Conservation (phyloP, 805 yeast genomes). For the Candida ficus region DNA sequence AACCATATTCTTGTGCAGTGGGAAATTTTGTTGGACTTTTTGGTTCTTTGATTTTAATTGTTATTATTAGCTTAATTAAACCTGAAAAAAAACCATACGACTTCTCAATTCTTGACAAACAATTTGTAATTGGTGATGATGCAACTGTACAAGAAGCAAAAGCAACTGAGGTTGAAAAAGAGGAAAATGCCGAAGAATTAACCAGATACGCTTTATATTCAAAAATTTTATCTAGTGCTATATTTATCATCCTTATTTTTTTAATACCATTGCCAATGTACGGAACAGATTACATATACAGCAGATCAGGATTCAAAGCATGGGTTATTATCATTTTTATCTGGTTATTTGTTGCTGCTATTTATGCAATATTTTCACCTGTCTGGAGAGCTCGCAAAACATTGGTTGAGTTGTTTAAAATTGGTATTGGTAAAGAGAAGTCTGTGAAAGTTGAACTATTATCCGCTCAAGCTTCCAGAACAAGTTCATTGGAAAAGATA, state of each 20-base stretch:
- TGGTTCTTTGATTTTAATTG: conserved; percentile 27
- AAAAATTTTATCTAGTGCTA: conserved; percentile 30
- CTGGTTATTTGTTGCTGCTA: conserved; percentile 1
- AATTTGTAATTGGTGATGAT: conserved; percentile 30
- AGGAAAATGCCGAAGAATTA: conserved; percentile 20
- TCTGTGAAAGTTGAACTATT: not conserved
- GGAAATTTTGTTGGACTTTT: conserved; percentile 20
- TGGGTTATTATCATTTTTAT: conserved; percentile 1
- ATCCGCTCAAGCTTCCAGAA: conserved; percentile 1
- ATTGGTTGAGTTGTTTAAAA: not conserved
- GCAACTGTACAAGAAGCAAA: conserved; percentile 27
- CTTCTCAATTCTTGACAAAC: conserved; percentile 14
- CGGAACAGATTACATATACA: conserved; percentile 40
- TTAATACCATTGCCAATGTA: conserved; percentile 92
- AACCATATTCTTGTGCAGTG: conserved; percentile 13
- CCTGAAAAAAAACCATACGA: conserved; percentile 25
- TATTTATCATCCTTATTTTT: conserved; percentile 28
- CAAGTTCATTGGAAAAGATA: not conserved
- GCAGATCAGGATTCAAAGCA: conserved; percentile 1
- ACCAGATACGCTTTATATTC: conserved; percentile 17
- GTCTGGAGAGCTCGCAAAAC: not conserved
- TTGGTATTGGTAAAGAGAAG: not conserved
- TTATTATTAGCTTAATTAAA: conserved; percentile 23
- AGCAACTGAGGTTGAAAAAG: conserved; percentile 21
- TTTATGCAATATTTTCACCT: not conserved